Evolutionary conservation across 371 early-diverging fungal genomes (phyloP), one percentile per base, ranked within the genome.

Genomic region (Catenaria anguillulae): DNA sequence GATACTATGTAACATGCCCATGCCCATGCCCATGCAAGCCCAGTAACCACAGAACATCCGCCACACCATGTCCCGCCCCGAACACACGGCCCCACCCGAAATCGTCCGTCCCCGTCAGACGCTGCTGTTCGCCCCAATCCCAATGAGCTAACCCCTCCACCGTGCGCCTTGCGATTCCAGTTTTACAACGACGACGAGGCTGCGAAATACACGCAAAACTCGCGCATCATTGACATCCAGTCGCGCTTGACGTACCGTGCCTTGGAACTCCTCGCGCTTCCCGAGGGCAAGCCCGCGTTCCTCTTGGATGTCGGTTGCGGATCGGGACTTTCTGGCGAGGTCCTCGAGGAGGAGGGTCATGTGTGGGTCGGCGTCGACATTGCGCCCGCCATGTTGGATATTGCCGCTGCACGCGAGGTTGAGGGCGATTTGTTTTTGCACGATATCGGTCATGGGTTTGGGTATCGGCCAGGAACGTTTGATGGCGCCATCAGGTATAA

Each of bases 281-380:
- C 88, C 23, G 81, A 81, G 29, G 90, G 85, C 62, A 69, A 75
- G 56, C 71, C 90, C 1, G 79, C 81, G 55, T 86, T 79, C 45
- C 70, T 99, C 55, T 78, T 97, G n/a, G 97, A 97, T 71, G 87
- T 97, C 64, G 96, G 97, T n/a, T 95, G 96, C 71, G 98, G 96
- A 50, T 90, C 90, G 6, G 98, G 98, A 19, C 80, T 95, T 63
- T 88, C 89, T 73, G 97, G 97, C 17, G 92, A 96, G 70, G 88
- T 92, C 36, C 71, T 99, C 50, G 87, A 89, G 59, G 99, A 96
- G 64, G 85, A 87, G 62, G 93, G 90, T 12, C 92, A 94, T 68
- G 63, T 82, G 37, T 97, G 98, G 97, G 89, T 94, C 33, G 99
- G 99, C 17, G 75, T 95, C 75, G 99, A 99, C 73, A 93, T 99